phyloP scores from a whole-genome alignment of 192 early-diverging fungal genomes.

The Coemansia sp. region DNA sequence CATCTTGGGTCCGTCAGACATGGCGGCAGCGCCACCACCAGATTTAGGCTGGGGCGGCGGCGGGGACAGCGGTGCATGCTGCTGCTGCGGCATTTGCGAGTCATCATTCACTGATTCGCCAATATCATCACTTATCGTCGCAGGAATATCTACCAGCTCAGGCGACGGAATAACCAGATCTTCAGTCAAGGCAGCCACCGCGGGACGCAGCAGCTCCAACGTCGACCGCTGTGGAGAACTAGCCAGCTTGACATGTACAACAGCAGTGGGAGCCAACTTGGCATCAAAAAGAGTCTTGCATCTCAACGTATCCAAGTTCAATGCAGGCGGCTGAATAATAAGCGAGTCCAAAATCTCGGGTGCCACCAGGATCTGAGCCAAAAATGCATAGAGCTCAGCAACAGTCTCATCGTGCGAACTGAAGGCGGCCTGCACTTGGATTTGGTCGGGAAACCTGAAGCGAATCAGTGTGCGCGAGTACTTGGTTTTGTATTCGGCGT shows the following conservation, averaged over 20 bases:
- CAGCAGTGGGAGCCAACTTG: slow-evolving; percentile 39
- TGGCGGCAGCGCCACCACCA: neutral
- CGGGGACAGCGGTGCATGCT: neutral
- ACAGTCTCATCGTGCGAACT: slow-evolving; percentile 60
- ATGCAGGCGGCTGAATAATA: slow-evolving; percentile 34
- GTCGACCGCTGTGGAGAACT: neutral
- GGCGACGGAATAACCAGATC: slow-evolving; percentile 5
- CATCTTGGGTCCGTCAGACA: slow-evolving; percentile 12
- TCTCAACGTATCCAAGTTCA: slow-evolving; percentile 12
- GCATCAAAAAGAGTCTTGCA: slow-evolving; percentile 24
- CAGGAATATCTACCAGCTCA: neutral
- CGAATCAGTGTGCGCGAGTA: slow-evolving; percentile 66
- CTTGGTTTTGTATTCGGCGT: slow-evolving; percentile 19
- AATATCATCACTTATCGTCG: neutral
- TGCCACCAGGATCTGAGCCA: slow-evolving; percentile 5
- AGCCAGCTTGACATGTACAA: slow-evolving; percentile 43
- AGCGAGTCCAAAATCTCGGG: slow-evolving; percentile 20
- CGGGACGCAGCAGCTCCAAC: slow-evolving; percentile 15
- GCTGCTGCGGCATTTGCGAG: neutral
- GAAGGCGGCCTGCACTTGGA: slow-evolving; percentile 78
- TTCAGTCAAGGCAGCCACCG: slow-evolving; percentile 19
- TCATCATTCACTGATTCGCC: neutral
- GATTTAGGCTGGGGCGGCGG: neutral
- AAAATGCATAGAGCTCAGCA: slow-evolving; percentile 30
- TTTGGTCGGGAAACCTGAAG: slow-evolving; percentile 82